Evolutionary conservation across 352 stramenopile genomes (phyloP).

Genomic region (Phytophthora tentaculata): DNA sequence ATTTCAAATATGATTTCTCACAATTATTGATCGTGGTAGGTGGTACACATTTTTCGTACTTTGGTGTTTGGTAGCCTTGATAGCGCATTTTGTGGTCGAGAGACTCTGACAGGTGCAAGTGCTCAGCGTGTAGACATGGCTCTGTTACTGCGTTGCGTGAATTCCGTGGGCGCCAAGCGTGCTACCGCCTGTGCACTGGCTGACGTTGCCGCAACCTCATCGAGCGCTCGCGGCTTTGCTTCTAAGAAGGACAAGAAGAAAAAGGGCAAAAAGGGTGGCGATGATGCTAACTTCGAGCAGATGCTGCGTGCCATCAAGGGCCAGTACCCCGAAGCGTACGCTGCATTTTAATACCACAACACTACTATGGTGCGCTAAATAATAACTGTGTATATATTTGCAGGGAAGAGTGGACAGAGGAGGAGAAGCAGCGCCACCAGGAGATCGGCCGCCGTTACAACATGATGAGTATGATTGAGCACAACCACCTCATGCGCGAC

Average conservation of each 20-base stretch:
- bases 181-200: constrained; percentile 20
- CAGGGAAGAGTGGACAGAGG: constrained; percentile 81
- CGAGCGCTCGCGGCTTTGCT: constrained; percentile 46
- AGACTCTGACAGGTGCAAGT: constrained; percentile 21
- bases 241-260: constrained; percentile 64
- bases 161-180: constrained; percentile 36
- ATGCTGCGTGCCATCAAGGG: constrained; percentile 85
- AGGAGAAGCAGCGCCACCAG: constrained; percentile 78
- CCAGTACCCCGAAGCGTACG: constrained; percentile 77
- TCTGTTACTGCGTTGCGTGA: constrained; percentile 37
- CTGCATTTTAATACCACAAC: constrained; percentile 1
- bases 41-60: too few species aligned
- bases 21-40: too few species aligned
- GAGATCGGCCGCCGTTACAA: constrained; percentile 88
- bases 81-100: constrained; percentile 37
- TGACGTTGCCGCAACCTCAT: constrained; percentile 14
- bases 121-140: constrained; percentile 22
- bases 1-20: too few species aligned
- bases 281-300: constrained; percentile 84
- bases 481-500: constrained; percentile 91
- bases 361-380: neutral
- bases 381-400: neutral
- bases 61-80: too few species aligned
- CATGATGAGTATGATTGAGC: constrained; percentile 75
- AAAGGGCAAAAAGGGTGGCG: constrained; percentile 58